Conservation (phyloP, 306 rosid genomes). For the Gillenia trifoliata region DNA sequence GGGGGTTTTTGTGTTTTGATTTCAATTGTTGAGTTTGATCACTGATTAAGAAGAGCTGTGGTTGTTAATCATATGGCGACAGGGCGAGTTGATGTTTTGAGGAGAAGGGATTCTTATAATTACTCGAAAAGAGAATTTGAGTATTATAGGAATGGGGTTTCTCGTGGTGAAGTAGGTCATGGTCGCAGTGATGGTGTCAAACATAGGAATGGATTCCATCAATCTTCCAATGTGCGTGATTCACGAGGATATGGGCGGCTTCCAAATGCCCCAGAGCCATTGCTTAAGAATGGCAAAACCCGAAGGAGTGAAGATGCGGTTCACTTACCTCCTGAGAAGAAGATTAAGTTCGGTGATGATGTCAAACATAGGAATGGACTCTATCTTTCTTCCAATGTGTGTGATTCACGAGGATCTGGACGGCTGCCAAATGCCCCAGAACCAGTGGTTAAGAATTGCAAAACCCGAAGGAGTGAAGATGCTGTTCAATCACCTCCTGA, state of each 20-base stretch:
- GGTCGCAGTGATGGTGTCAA: conserved; percentile 14
- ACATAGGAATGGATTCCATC: conserved; percentile 10
- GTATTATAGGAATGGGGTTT: conserved; percentile 15
- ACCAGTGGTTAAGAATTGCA: conserved; percentile 11
- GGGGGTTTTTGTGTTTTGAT: conserved; percentile 18
- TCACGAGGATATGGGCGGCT: conserved; percentile 25
- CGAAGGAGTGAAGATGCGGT: conserved; percentile 8
- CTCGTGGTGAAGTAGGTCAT: conserved; percentile 4
- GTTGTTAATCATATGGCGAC: conserved; percentile 76
- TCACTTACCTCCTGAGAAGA: conserved; percentile 37
- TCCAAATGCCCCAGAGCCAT: neutral
- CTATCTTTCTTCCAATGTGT: conserved; percentile 9
- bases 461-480: conserved; percentile 8
- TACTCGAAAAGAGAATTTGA: conserved; percentile 32
- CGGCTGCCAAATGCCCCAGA: conserved; percentile 9
- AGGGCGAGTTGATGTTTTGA: conserved; percentile 51
- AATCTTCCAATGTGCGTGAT: conserved; percentile 17
- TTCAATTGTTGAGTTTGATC: conserved; percentile 30
- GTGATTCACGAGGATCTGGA: conserved; percentile 15
- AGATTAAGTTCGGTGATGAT: conserved; percentile 36
- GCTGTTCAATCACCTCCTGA: conserved; percentile 18
- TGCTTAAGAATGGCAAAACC: conserved; percentile 13
- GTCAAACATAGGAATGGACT: no score
- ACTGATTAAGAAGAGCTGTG: conserved; percentile 50
- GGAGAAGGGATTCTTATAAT: conserved; percentile 39